phyloP scores from a whole-genome alignment of 192 early-diverging fungal genomes.

The Entomortierella lignicola region DNA sequence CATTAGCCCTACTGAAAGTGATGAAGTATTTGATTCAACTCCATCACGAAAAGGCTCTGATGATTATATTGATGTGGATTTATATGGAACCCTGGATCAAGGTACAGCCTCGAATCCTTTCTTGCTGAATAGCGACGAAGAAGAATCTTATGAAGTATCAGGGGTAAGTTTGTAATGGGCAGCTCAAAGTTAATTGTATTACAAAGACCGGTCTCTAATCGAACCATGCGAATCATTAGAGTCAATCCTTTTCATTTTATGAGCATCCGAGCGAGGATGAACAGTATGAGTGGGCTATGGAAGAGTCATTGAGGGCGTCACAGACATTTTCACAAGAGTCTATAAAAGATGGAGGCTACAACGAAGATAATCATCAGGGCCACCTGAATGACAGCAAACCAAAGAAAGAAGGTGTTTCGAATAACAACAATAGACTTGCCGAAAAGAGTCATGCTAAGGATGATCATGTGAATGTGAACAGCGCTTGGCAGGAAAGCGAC shows the following conservation, averaged over 20 bases:
- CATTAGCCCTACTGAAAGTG: conserved; percentile 7
- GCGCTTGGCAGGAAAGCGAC: too few species aligned
- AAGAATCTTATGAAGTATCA: neutral
- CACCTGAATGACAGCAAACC: too few species aligned
- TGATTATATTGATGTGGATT: conserved; percentile 10
- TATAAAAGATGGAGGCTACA: neutral
- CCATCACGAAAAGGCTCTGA: neutral
- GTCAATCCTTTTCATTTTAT: conserved; percentile 21
- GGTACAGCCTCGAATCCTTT: conserved; percentile 11
- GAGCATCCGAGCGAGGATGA: conserved; percentile 33
- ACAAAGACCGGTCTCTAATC: neutral
- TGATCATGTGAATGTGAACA: neutral
- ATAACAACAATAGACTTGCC: neutral
- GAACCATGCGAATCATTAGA: neutral
- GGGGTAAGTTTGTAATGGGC: neutral
- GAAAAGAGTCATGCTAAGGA: neutral
- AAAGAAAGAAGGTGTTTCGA: too few species aligned
- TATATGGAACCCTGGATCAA: neutral
- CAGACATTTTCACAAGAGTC: conserved; percentile 16
- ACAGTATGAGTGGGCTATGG: conserved; percentile 37
- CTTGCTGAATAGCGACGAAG: conserved; percentile 24
- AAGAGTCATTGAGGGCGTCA: conserved; percentile 34
- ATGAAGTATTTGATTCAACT: neutral
- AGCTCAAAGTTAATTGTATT: too few species aligned
- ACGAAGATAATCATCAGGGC: neutral